Percentiles rank a stretch among this genome's conserved stretches.
These are phyloP conservation scores for Alliaria petiolata DNA, from an alignment of 345 rosid species.

Conservation along the genomic window DNA sequence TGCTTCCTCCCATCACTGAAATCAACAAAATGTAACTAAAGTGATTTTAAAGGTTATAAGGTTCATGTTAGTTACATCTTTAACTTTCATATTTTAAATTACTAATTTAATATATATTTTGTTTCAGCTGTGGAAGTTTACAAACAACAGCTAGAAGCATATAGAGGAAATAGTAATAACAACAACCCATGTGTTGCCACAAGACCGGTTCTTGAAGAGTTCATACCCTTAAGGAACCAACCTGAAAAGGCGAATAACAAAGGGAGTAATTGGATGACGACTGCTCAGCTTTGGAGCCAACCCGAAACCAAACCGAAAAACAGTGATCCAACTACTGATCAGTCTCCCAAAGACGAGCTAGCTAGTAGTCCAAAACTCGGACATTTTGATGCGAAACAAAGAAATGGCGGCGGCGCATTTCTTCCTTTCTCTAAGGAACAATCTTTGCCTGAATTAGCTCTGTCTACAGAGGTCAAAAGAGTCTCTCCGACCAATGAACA, in stretches of 20 bases:
- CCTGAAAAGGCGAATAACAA: constrained; percentile 46
- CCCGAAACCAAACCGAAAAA: constrained; percentile 31
- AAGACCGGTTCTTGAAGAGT: constrained; percentile 83
- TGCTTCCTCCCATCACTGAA: constrained; percentile 29
- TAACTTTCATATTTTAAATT: constrained; percentile 5
- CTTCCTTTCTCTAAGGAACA: constrained; percentile 88
- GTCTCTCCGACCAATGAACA: constrained; percentile 32
- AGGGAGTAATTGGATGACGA: constrained; percentile 81
- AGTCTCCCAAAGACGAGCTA: constrained; percentile 32
- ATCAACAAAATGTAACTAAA: constrained; percentile 22
- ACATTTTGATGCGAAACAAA: constrained; percentile 52
- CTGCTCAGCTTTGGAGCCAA: constrained; percentile 96
- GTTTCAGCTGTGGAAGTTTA: constrained; percentile 80
- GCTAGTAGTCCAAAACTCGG: constrained; percentile 47
- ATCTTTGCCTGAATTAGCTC: constrained; percentile 64
- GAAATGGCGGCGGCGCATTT: constrained; percentile 88
- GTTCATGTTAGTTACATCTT: constrained; percentile 23
- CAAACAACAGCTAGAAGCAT: constrained; percentile 73
- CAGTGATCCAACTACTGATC: constrained; percentile 14
- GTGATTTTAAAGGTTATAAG: constrained; percentile 18
- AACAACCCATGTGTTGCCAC: constrained; percentile 39
- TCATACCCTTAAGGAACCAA: constrained; percentile 74
- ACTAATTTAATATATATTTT: constrained; percentile 1
- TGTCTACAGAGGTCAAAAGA: constrained; percentile 59
- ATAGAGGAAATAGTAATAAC: constrained; percentile 38